Percentiles rank a stretch among this genome's conserved stretches.
Conservation (phyloP, 805 yeast genomes). For the Cyberlindnera amylophila region DNA sequence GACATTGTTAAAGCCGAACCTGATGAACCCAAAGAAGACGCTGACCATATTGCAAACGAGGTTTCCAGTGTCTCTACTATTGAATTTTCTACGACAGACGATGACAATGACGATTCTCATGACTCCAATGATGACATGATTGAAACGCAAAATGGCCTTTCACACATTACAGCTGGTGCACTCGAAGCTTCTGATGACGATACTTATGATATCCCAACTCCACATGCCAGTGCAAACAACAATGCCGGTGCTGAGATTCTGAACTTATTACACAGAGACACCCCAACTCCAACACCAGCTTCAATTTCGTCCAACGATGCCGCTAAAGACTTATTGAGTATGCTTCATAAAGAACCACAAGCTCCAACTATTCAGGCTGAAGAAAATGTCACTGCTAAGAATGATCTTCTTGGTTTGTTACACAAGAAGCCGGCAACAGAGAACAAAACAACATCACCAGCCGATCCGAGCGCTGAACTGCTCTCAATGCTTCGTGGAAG, state of each 20-base stretch:
- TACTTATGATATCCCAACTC: background rate
- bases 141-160: background rate
- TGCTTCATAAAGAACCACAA: conserved; percentile 11
- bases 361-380: background rate
- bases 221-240: background rate
- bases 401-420: conserved; percentile 13
- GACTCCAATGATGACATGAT: conserved; percentile 1
- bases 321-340: conserved; percentile 10
- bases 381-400: conserved; percentile 7
- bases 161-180: background rate
- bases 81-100: conserved; percentile 21
- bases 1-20: conserved; percentile 13
- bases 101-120: conserved; percentile 5
- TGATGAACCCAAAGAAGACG: conserved; percentile 1
- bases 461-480: background rate
- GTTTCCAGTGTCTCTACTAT: conserved; percentile 18
- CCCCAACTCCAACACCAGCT: conserved; percentile 15
- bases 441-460: background rate
- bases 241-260: conserved; percentile 5
- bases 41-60: background rate
- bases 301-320: conserved; percentile 8
- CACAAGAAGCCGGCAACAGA: conserved; percentile 7
- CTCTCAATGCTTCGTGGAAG: conserved; percentile 1
- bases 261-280: conserved; percentile 10
- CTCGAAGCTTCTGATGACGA: background rate